Evolutionary conservation across 1,284 basidiomycete genomes (phyloP).

Genomic region (Ceratobasidium sp.): DNA sequence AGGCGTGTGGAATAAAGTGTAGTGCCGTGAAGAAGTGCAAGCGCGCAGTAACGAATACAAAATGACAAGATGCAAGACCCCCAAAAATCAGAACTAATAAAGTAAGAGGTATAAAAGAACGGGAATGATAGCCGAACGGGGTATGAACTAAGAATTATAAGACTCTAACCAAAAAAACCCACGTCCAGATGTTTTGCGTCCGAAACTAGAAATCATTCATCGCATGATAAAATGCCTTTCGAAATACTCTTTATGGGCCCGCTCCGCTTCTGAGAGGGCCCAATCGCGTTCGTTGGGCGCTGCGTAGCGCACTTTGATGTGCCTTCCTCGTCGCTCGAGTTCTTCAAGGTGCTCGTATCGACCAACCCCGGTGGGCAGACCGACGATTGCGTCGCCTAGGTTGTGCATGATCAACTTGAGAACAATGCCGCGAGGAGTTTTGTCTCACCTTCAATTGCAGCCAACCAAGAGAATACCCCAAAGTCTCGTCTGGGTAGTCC

Average conservation of each 20-base stretch:
- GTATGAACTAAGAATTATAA: neutral
- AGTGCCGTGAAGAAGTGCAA: no score
- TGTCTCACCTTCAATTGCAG: conserved; percentile 31
- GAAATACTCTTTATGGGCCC: conserved; percentile 41
- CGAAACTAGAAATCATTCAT: neutral
- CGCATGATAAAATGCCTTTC: conserved; percentile 27
- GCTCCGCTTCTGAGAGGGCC: conserved; percentile 22
- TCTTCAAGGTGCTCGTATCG: conserved; percentile 40
- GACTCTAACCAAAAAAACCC: neutral
- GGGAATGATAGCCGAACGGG: neutral
- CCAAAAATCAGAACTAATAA: no score
- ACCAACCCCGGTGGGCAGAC: conserved; percentile 26
- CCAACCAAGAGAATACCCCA: conserved; percentile 43
- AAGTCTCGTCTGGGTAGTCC: conserved; percentile 43
- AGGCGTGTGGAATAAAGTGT: no score
- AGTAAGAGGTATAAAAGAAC: no score
- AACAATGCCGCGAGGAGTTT: no score
- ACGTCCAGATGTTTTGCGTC: neutral
- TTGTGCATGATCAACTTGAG: neutral
- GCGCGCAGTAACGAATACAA: no score
- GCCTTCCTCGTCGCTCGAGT: conserved; percentile 13
- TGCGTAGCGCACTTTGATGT: conserved; percentile 31
- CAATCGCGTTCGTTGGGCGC: conserved; percentile 32
- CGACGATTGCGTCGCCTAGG: conserved; percentile 41
- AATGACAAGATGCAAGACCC: no score